phyloP scores from a whole-genome alignment of 257 asterid species.

The Salvia rosmarinus region DNA sequence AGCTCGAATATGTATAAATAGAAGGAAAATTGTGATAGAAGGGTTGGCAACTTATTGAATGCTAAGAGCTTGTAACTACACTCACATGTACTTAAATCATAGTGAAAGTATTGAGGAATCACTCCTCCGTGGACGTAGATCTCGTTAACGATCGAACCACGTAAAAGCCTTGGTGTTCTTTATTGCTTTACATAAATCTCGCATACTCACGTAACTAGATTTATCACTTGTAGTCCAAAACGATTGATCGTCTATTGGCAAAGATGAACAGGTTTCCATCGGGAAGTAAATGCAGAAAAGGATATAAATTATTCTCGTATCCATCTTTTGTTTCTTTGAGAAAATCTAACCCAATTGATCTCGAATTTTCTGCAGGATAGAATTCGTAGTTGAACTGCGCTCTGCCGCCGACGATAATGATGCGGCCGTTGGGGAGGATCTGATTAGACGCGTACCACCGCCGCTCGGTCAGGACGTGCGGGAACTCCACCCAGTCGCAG shows the following conservation, averaged over 20 bases:
- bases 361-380: slow-evolving; percentile 33
- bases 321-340: slow-evolving; percentile 57
- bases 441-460: slow-evolving; percentile 79
- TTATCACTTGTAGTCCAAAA: slow-evolving; percentile 53
- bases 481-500: slow-evolving; percentile 66
- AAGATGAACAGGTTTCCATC: slow-evolving; percentile 67
- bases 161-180: too few relatives aligned
- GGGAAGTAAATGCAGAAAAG: slow-evolving; percentile 66
- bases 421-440: slow-evolving; percentile 54
- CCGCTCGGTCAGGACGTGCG: slow-evolving; percentile 34
- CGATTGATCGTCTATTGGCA: slow-evolving; percentile 57
- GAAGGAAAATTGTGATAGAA: too few relatives aligned
- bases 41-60: too few relatives aligned
- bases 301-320: slow-evolving; percentile 67
- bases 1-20: too few relatives aligned
- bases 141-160: too few relatives aligned
- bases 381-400: slow-evolving; percentile 65
- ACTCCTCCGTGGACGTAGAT: too few relatives aligned
- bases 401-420: slow-evolving; percentile 69
- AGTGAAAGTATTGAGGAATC: too few relatives aligned
- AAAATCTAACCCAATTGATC: slow-evolving; percentile 40
- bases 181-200: too few relatives aligned
- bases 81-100: too few relatives aligned
- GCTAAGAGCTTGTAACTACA: too few relatives aligned
- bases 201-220: too few relatives aligned